Evolutionary conservation across 202 grass and related monocot genomes (phyloP).

Genomic region (Panicum hallii): DNA sequence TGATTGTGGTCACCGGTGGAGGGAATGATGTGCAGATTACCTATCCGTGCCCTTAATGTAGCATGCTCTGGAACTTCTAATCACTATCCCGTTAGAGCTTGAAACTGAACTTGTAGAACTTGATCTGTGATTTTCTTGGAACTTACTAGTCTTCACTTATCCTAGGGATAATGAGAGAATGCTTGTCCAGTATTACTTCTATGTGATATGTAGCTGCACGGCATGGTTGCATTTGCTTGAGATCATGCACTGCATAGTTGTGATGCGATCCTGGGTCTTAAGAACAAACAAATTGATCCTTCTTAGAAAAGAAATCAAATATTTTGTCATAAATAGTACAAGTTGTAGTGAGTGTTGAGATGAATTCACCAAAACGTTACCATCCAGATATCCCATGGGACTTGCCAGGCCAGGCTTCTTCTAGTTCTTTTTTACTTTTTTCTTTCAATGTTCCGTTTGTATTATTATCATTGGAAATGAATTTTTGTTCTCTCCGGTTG

Average conservation of each 20-base stretch:
- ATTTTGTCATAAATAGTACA: neutral
- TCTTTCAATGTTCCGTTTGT: too few relatives aligned
- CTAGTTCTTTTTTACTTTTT: too few relatives aligned
- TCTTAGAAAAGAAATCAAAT: neutral
- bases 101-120: neutral
- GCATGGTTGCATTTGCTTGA: neutral
- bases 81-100: neutral
- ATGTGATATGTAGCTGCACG: neutral
- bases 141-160: neutral
- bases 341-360: too few relatives aligned
- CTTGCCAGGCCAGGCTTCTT: too few relatives aligned
- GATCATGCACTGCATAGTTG: neutral
- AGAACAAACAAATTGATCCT: neutral
- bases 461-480: too few relatives aligned
- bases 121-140: neutral
- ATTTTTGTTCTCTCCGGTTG: too few relatives aligned
- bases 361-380: too few relatives aligned
- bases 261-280: neutral
- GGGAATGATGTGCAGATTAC: constrained; percentile 38
- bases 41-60: neutral
- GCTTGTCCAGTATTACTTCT: neutral
- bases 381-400: too few relatives aligned
- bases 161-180: neutral
- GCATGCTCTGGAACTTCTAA: constrained; percentile 3
- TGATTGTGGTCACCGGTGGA: constrained; percentile 65